Conservation (phyloP, 306 rosid genomes). For the Crotalaria pallida region DNA sequence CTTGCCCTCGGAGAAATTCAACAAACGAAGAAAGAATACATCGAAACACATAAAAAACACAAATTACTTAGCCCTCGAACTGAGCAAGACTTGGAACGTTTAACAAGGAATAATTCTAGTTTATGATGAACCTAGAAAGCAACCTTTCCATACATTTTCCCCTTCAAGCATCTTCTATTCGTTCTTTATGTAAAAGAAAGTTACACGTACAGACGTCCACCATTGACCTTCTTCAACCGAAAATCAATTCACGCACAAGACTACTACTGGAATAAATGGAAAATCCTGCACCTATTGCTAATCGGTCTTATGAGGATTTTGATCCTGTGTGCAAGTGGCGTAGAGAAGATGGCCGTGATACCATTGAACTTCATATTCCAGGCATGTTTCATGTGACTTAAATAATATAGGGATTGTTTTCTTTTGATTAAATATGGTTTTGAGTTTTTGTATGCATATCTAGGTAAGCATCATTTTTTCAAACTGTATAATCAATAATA, state of each 20-base stretch:
- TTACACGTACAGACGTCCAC: neutral
- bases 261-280: constrained; percentile 18
- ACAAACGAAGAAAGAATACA: constrained; percentile 1
- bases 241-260: neutral
- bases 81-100: constrained; percentile 19
- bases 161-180: neutral
- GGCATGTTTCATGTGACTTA: constrained; percentile 12
- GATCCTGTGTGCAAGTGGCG: constrained; percentile 35
- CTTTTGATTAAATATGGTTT: neutral
- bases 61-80: neutral
- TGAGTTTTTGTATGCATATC: neutral
- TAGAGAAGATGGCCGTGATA: constrained; percentile 31
- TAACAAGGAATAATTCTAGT: constrained; percentile 32
- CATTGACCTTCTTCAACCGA: neutral
- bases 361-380: constrained; percentile 39
- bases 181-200: neutral
- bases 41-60: neutral
- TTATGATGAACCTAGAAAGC: constrained; percentile 11
- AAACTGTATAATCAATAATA: neutral
- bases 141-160: constrained; percentile 11
- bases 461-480: neutral
- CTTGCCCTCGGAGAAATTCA: neutral
- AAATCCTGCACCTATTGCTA: neutral
- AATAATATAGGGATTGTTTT: neutral
- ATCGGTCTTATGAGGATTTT: constrained; percentile 33